Base-by-base conservation (phyloP, 2,329 filamentous ascomycete species). In the Lachnellula cervina region DNA sequence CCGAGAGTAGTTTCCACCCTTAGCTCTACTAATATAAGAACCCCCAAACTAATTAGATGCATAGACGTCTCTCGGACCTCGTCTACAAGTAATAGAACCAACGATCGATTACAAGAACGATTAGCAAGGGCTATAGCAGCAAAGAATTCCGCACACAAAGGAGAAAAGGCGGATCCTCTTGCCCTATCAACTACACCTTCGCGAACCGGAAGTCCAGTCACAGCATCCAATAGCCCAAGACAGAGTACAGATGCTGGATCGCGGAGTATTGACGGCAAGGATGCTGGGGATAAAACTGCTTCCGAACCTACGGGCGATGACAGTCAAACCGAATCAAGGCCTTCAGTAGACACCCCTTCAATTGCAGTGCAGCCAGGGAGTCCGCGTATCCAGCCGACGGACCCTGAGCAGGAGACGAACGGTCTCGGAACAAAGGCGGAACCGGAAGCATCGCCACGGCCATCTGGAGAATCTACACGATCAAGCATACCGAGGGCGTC, bases 31-130 rank as follows among this genome's bases (percentile, higher is more conserved):
- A 8, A 52, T 5, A 34, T 40, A n/a, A 6, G 23, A 37, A 5
- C 14, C 23, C 16, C 2, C 5, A 23, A 32, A 23, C 37, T 49
- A 23, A 45, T 45, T 48, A 5, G 9, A 13, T 13, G 21, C n/a
- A n/a, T 38, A 79, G 77, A 69, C 58, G 72, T 80, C 53, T 84
- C 87, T 50, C 81, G 87, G 67, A 83, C 77, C 61, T 80, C 86
- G 21, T 87, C 87, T 5, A 83, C 80, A 43, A 82, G 78, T 59
- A 81, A 68, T 44, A 76, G 83, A 62, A 76, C 81, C 58, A 94
- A 90, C 72, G 91, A 95, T 65, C 84, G 91, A 51, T 77, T 99
- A 44, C 92, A 97, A 69, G 92, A 96, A 70, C 82, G 91, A 59
- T 79, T 99, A 58, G 93, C 93, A 32, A 89, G 90, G 68, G 94